phyloP scores from a whole-genome alignment of 495 filamentous ascomycete species.

The Trichocladium antarcticum region DNA sequence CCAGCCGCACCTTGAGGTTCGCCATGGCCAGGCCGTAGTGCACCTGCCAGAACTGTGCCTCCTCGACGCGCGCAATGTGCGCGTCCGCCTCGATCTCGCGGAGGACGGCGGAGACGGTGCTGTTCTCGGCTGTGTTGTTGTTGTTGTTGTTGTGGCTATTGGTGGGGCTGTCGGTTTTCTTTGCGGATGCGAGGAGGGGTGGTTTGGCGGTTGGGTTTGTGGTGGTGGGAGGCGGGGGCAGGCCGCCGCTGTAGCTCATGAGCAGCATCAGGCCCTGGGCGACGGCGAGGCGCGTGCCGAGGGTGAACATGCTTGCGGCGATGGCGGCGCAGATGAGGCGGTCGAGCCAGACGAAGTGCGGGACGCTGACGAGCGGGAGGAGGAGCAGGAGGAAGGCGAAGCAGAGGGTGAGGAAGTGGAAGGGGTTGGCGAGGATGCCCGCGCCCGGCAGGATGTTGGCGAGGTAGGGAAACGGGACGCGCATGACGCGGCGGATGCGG shows the following conservation, averaged over 20 bases:
- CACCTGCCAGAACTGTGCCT: constrained; percentile 95
- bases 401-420: constrained; percentile 82
- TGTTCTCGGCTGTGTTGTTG: constrained; percentile 13
- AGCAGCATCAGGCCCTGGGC: constrained; percentile 85
- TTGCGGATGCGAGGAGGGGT: constrained; percentile 1
- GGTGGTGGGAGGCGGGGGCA: background rate
- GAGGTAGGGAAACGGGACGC: constrained; percentile 70
- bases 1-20: constrained; percentile 69
- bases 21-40: constrained; percentile 96
- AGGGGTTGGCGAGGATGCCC: constrained; percentile 72
- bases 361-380: constrained; percentile 68
- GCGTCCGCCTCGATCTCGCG: constrained; percentile 74
- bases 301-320: constrained; percentile 71
- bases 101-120: constrained; percentile 62
- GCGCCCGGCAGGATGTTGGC: constrained; percentile 39
- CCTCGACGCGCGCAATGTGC: constrained; percentile 63
- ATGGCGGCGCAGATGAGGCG: constrained; percentile 67
- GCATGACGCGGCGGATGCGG: constrained; percentile 72
- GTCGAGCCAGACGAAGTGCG: constrained; percentile 69
- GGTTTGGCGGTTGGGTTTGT: background rate
- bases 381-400: constrained; percentile 72
- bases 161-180: background rate
- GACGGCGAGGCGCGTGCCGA: constrained; percentile 71
- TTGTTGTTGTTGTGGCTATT: background rate
- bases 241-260: constrained; percentile 57